Base-by-base conservation (phyloP, 2,329 filamentous ascomycete species). In the Trichoderma arundinaceum region DNA sequence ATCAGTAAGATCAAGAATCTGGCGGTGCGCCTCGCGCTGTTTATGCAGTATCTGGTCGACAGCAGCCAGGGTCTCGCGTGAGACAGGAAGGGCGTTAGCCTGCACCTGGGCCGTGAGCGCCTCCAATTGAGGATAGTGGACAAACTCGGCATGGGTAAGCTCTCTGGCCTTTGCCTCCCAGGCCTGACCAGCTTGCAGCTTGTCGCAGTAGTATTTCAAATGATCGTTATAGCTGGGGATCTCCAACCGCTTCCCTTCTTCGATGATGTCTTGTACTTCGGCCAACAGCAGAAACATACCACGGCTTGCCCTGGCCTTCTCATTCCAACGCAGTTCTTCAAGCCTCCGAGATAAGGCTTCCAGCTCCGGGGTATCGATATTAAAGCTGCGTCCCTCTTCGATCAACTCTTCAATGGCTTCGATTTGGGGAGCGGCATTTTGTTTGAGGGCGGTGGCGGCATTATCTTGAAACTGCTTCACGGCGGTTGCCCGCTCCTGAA, bases 131-230 rank as follows among this genome's bases (percentile, higher is more conserved):
- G 94, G 92, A 73, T 96, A 98, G 77, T 98, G 93, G 10, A 98
- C 90, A 48, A 90, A 84, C 73, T 98, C 94, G 8, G 93, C 93
- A n/a, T 88, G 86, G 79, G 98, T 96, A 61, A 99, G 83, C 75
- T 99, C 94, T 72, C 91, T 91, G 2, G 93, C 94, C 77, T 97
- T 98, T 54, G 87, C 84, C 79, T 98, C 95, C 95, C 95, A 99
- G 52, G 91, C 83, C 73, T 93, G 87, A 44, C 94, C 95, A 32
- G 90, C 87, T 7, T 85, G 82, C 70, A 90, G 86, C 75, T 96
- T 90, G 33, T 94, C 90, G 67, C 88, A 87, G 73, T 92, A 92
- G 76, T 88, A 89, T 12, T 85, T 81, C 64, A 97, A 83, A 69
- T 94, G 89, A 57, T 94, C 91, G 74, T 97, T 94, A 71, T 89